Conservation (phyloP, 139 green algal species). For the Zygnema cylindricum region DNA sequence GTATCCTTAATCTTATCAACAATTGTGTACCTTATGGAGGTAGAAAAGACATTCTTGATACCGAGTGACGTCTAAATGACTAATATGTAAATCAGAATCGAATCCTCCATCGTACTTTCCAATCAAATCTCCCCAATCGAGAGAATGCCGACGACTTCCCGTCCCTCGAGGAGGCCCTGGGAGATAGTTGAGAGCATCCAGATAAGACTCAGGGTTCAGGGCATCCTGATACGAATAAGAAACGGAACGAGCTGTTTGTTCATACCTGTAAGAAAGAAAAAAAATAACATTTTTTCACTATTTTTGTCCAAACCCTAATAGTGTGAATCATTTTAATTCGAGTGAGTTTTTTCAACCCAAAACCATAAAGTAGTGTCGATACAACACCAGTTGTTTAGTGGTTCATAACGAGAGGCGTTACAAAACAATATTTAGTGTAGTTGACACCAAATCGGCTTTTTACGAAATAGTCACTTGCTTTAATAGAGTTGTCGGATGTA, state of each 20-base stretch:
- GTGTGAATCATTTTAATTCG: too few relatives aligned
- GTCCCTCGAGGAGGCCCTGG: background rate
- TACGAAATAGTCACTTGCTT: too few relatives aligned
- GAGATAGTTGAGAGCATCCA: slow-evolving; percentile 32
- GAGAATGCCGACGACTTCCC: background rate
- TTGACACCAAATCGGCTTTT: too few relatives aligned
- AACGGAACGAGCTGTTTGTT: slow-evolving; percentile 28
- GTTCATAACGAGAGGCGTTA: too few relatives aligned
- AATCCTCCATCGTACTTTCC: background rate
- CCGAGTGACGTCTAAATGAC: background rate
- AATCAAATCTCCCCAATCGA: background rate
- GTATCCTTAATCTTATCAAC: too few relatives aligned
- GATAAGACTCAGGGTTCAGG: slow-evolving; percentile 38
- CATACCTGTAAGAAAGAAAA: slow-evolving; percentile 6
- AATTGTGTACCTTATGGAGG: slow-evolving; percentile 13
- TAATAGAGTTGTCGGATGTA: too few relatives aligned
- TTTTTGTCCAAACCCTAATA: too few relatives aligned
- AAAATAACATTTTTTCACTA: background rate
- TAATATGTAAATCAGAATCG: background rate
- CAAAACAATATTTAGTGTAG: too few relatives aligned
- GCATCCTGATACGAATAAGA: slow-evolving; percentile 40
- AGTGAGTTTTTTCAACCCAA: too few relatives aligned
- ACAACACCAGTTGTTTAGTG: too few relatives aligned
- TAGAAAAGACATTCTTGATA: slow-evolving; percentile 44
- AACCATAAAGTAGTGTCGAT: too few relatives aligned